Base-by-base conservation (phyloP, 2,329 filamentous ascomycete genomes). In the Aureobasidium pullulans region DNA sequence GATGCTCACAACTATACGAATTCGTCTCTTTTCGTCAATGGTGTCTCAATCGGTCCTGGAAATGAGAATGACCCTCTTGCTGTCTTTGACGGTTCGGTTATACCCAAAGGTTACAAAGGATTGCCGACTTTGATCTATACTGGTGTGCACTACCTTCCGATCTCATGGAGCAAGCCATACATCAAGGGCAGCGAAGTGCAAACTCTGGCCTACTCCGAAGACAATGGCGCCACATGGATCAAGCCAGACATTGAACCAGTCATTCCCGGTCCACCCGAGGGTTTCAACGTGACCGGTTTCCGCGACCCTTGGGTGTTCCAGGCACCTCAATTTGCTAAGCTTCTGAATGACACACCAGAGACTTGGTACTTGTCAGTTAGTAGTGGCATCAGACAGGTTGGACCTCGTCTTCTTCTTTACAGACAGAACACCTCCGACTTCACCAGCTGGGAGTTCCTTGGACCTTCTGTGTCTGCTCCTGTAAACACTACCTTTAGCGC, bases 101-200 rank as follows among this genome's bases (percentile, higher is more conserved):
- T 78, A 47, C 75, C 76, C 9, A 65, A 60, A 3, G 76, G 75
- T 9, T 74, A 78, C 62, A 72, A 75, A 23, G 76, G 74, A 15
- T 72, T 69, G 5, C 75, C 76, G 3, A 79, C 76, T 0, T 66
- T 78, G 9, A 66, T 78, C 2, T 78, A 79, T 61, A 77, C 76
- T 3, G 75, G 73, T 1, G 75, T 78, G 11, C 72, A 71, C 16
- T 76, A 71, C 61, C 64, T 77, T 7, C 76, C 76, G 0, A 77
- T 79, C 11, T 72, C 76, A 40, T 78, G 76, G 76, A 77, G 73
- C 8, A 71, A 77, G 39, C 67, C 69, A 29, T 77, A 79, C 61
- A 75, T 71, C n/a, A 71, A 74, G 9, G 76, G 75, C 7, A 74
- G 74, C 39, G 77, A 80, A 62, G 75, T 76, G 0, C 75, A 79